Evolutionary conservation across 2,329 filamentous ascomycete genomes (phyloP).

Genomic region (Claviceps paspali): DNA sequence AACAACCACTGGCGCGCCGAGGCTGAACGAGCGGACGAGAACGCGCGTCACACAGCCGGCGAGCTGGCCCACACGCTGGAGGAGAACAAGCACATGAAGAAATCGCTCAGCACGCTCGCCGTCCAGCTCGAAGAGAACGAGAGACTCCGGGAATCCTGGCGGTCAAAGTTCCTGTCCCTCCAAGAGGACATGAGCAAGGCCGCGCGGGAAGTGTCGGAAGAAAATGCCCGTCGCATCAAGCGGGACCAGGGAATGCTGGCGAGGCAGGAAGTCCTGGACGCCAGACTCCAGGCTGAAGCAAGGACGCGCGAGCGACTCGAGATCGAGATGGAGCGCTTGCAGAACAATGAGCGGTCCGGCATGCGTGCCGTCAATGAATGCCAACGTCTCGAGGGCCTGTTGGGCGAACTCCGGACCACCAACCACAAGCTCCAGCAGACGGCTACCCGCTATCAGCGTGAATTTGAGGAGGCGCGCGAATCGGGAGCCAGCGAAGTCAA

Average conservation of each 20-base stretch:
- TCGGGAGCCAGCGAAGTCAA: slow-evolving; percentile 66
- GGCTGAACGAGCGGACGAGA: slow-evolving; percentile 41
- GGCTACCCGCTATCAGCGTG: slow-evolving; percentile 56
- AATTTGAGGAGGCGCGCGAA: slow-evolving; percentile 73
- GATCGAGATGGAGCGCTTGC: slow-evolving; percentile 49
- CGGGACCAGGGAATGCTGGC: slow-evolving; percentile 67
- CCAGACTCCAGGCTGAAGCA: slow-evolving; percentile 59
- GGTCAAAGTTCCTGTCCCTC: slow-evolving; percentile 67
- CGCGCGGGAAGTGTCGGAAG: slow-evolving; percentile 64
- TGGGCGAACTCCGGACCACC: slow-evolving; percentile 46
- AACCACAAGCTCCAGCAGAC: slow-evolving; percentile 59
- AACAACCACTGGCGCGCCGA: slow-evolving; percentile 46
- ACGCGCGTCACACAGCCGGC: slow-evolving; percentile 30
- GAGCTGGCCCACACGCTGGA: slow-evolving; percentile 33
- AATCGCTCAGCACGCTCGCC: slow-evolving; percentile 57
- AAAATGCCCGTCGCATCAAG: slow-evolving; percentile 65
- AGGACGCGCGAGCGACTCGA: slow-evolving; percentile 53
- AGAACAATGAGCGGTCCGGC: slow-evolving; percentile 47
- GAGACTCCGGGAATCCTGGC: slow-evolving; percentile 69
- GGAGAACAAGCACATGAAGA: slow-evolving; percentile 59
- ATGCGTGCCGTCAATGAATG: slow-evolving; percentile 48
- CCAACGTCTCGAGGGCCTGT: slow-evolving; percentile 40
- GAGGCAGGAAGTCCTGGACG: slow-evolving; percentile 65
- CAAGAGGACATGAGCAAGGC: slow-evolving; percentile 77
- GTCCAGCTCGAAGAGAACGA: slow-evolving; percentile 76